Percentiles rank a stretch among this genome's conserved stretches.
Conservation (phyloP, 2,329 filamentous ascomycete species). For the Fusarium hainanense region DNA sequence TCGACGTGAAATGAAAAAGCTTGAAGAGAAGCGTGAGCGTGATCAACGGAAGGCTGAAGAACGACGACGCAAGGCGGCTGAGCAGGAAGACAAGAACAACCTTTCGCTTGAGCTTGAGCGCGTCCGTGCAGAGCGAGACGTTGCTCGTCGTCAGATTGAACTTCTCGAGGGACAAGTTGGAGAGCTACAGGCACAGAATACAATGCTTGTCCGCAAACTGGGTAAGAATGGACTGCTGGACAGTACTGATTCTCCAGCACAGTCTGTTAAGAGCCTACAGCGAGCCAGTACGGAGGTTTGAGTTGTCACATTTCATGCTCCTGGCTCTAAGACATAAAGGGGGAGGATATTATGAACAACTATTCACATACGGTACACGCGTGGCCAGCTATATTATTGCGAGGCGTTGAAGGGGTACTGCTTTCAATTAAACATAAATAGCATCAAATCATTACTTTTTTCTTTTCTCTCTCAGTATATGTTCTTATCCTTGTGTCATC, state of each 20-base stretch:
- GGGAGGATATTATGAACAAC: neutral
- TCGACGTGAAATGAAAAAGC: constrained; percentile 70
- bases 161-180: constrained; percentile 66
- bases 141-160: constrained; percentile 64
- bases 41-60: constrained; percentile 71
- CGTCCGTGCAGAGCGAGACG: constrained; percentile 61
- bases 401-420: constrained; percentile 35
- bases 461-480: constrained; percentile 1
- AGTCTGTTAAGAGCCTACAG: constrained; percentile 38
- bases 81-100: constrained; percentile 64
- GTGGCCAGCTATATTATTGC: constrained; percentile 27
- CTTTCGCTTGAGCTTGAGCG: constrained; percentile 65
- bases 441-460: constrained; percentile 23
- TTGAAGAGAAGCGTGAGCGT: constrained; percentile 71
- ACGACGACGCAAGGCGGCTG: constrained; percentile 60
- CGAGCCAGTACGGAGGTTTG: constrained; percentile 17
- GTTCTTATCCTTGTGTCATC: constrained; percentile 1
- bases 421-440: constrained; percentile 13
- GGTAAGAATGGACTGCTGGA: constrained; percentile 59
- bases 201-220: constrained; percentile 64
- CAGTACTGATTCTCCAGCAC: constrained; percentile 54
- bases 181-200: constrained; percentile 70
- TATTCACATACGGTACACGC: constrained; percentile 15
- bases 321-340: neutral
- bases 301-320: neutral